phyloP scores from a whole-genome alignment of 495 filamentous ascomycete genomes.

The Cercophora newfieldiana region DNA sequence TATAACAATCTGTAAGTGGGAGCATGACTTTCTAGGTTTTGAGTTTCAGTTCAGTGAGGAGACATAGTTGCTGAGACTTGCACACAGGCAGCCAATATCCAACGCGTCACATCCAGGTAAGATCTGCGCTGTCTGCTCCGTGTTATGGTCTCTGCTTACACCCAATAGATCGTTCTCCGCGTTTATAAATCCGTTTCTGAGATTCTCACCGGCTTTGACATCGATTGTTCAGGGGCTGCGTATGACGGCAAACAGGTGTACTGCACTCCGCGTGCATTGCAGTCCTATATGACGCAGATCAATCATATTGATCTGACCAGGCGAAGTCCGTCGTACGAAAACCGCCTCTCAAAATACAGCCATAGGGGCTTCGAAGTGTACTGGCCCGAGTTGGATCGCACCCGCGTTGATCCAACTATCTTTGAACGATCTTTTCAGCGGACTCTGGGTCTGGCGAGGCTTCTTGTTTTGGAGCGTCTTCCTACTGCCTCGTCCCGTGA shows the following conservation, averaged over 20 bases:
- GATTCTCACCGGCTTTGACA: slow-evolving; percentile 83
- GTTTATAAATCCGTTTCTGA: slow-evolving; percentile 79
- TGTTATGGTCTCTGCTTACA: slow-evolving; percentile 12
- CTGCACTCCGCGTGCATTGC: slow-evolving; percentile 66
- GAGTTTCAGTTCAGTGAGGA: slow-evolving; percentile 9
- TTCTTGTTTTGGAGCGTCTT: slow-evolving; percentile 77
- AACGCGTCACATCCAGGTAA: slow-evolving; percentile 68
- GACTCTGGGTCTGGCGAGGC: slow-evolving; percentile 72
- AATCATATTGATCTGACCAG: slow-evolving; percentile 78
- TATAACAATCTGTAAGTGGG: slow-evolving; percentile 64
- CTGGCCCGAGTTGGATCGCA: slow-evolving; percentile 70
- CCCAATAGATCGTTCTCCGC: slow-evolving; percentile 71
- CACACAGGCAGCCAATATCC: slow-evolving; percentile 68
- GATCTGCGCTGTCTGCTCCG: neutral
- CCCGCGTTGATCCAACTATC: slow-evolving; percentile 76
- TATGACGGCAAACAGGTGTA: slow-evolving; percentile 79
- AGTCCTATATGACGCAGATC: slow-evolving; percentile 74
- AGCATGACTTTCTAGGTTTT: neutral
- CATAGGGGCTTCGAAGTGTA: slow-evolving; percentile 81
- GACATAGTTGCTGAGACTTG: neutral
- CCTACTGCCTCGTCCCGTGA: slow-evolving; percentile 66
- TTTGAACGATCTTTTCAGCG: slow-evolving; percentile 75
- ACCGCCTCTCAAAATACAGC: slow-evolving; percentile 83
- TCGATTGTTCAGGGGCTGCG: slow-evolving; percentile 76
- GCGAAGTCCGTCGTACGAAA: slow-evolving; percentile 82